A percentile compares a stretch with the other conserved stretches of the same genome.
Conservation (phyloP, 2,329 filamentous ascomycete species). For the Rugonectria rugulosa region DNA sequence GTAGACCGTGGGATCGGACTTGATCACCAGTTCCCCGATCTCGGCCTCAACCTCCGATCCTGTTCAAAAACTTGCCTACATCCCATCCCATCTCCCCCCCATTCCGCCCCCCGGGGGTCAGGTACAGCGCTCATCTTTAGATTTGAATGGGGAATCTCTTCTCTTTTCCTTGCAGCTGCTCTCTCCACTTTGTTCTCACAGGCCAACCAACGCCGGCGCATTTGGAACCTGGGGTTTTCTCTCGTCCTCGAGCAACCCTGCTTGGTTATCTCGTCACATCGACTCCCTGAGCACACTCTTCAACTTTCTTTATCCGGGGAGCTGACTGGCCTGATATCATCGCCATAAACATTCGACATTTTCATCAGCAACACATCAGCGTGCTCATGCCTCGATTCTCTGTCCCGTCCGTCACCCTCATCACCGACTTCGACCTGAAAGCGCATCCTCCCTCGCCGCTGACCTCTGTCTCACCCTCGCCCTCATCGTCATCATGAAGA, state of each 20-base stretch:
- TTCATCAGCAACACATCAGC: background rate
- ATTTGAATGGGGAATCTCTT: no score
- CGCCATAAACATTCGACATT: no score
- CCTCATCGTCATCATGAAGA: constrained; percentile 9
- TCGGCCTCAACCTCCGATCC: background rate
- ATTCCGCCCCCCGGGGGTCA: no score
- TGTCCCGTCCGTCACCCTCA: background rate
- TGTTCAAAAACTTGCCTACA: background rate
- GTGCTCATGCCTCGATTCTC: constrained; percentile 12
- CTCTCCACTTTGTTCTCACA: constrained; percentile 3
- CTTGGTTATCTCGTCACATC: no score
- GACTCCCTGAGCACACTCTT: constrained; percentile 20
- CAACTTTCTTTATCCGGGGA: background rate
- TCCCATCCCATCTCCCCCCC: background rate
- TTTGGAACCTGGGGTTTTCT: constrained; percentile 17
- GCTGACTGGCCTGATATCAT: no score
- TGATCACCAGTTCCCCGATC: background rate
- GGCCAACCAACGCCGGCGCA: constrained; percentile 29
- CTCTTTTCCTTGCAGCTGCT: background rate
- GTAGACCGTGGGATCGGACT: no score
- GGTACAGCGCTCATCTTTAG: no score
- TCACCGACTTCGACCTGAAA: constrained; percentile 2
- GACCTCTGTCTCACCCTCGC: background rate
- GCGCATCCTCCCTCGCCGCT: background rate
- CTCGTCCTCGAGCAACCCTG: no score